A percentile compares a stretch with the other conserved stretches of the same genome.
These are phyloP conservation scores for Fusarium veterinarium DNA, from an alignment of 2,329 filamentous ascomycete species.

Conservation along the genomic window DNA sequence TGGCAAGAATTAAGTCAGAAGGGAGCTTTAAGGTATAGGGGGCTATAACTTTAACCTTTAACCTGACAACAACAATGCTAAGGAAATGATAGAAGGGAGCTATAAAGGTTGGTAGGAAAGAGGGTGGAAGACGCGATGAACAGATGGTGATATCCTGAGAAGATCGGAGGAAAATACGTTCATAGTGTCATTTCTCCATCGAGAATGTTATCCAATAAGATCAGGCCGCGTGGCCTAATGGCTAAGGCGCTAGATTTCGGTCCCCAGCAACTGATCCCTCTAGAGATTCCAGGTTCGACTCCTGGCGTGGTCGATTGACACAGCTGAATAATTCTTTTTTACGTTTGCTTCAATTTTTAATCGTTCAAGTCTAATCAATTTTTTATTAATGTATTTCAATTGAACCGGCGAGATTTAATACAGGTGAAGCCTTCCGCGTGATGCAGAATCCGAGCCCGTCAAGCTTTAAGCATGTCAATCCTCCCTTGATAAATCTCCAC, in stretches of 20 bases:
- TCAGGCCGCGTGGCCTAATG: conserved; percentile 1
- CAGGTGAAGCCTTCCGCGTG: accelerated
- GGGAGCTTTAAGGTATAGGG: accelerated
- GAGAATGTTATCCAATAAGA: background rate
- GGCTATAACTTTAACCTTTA: no score
- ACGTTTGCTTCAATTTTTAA: no score
- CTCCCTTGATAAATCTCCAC: background rate
- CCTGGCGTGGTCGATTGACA: background rate
- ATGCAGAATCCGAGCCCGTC: no score
- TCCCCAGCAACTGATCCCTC: background rate
- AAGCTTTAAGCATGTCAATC: background rate
- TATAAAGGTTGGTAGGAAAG: no score
- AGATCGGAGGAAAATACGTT: no score
- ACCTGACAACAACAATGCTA: no score
- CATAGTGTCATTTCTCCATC: accelerated
- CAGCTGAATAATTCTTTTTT: background rate
- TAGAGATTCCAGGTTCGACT: background rate
- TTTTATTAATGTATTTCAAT: accelerated
- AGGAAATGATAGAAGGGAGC: no score
- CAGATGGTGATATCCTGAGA: no score
- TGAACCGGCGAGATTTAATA: accelerated
- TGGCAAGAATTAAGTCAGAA: no score
- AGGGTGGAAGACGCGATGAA: no score
- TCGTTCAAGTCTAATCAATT: no score
- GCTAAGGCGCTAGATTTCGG: conserved; percentile 2